Conservation (phyloP, 108 stramenopile genomes). For the Stephanodiscus triporus region DNA sequence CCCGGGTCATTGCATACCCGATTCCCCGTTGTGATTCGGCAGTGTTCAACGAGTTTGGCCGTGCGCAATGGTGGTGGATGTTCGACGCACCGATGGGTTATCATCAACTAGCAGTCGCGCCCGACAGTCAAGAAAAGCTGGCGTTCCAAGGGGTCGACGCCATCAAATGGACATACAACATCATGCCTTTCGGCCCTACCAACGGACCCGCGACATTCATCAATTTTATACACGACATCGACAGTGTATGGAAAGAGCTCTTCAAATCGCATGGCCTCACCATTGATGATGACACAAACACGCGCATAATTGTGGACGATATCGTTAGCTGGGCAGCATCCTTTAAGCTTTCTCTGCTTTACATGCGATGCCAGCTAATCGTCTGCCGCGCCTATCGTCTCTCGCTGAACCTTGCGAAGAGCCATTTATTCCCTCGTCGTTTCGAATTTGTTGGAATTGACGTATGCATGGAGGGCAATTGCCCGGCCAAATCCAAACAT, state of each 20-base stretch:
- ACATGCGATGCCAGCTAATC: neutral
- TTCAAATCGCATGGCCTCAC: neutral
- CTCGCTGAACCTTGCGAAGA: neutral
- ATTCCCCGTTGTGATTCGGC: neutral
- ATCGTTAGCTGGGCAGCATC: neutral
- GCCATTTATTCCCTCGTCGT: neutral
- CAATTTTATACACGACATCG: neutral
- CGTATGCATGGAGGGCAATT: neutral
- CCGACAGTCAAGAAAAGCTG: neutral
- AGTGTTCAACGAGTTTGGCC: neutral
- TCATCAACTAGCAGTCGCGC: neutral
- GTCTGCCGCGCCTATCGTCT: neutral
- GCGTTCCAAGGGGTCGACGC: too few species aligned
- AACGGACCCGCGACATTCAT: neutral
- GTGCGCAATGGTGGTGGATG: neutral
- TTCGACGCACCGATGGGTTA: conserved; percentile 6
- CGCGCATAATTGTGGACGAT: neutral
- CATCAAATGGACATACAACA: neutral
- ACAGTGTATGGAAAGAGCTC: neutral
- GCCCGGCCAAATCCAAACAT: neutral
- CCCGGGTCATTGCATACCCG: neutral
- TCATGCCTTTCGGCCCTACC: neutral
- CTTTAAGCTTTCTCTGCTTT: neutral
- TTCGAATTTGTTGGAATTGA: conserved; percentile 4
- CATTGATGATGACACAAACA: neutral